These are phyloP conservation scores for Penicillium sp. DNA, from an alignment of 2,329 filamentous ascomycete genomes.

Conservation along the genomic window DNA sequence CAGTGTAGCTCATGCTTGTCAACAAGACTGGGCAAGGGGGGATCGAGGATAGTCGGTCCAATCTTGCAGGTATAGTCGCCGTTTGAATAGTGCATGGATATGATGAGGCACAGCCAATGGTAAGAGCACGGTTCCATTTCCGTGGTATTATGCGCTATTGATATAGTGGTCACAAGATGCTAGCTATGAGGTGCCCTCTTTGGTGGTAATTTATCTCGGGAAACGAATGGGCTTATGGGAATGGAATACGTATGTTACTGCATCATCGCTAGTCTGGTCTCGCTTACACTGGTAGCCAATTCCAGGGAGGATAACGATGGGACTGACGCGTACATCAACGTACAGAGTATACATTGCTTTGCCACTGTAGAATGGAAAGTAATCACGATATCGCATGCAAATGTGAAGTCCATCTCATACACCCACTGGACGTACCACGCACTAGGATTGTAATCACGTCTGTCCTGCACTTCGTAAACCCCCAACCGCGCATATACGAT, in stretches of 20 bases:
- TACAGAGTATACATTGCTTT: not conserved
- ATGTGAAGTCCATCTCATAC: not conserved
- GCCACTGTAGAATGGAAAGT: not conserved
- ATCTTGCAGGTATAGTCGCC: not conserved
- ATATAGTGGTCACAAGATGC: not conserved
- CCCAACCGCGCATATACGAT: not conserved
- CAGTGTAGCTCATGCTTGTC: not conserved
- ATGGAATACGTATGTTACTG: not conserved
- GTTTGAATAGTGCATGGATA: not conserved
- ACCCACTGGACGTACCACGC: not conserved
- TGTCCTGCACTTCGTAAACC: not conserved
- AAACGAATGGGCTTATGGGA: not conserved
- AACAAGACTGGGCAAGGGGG: not conserved
- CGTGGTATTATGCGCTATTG: not conserved
- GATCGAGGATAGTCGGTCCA: not conserved
- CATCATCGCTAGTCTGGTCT: too few species aligned
- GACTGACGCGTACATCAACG: not conserved
- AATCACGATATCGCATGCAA: not conserved
- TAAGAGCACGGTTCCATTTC: not conserved
- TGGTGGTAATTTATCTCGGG: not conserved
- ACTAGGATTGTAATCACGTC: not conserved
- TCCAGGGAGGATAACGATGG: not conserved
- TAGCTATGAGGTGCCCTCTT: not conserved
- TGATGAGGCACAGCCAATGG: not conserved
- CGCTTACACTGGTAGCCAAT: not conserved